Percentiles rank a stretch among this genome's conserved stretches.
phyloP scores from a whole-genome alignment of 192 early-diverging fungal species.

The Podila horticola region DNA sequence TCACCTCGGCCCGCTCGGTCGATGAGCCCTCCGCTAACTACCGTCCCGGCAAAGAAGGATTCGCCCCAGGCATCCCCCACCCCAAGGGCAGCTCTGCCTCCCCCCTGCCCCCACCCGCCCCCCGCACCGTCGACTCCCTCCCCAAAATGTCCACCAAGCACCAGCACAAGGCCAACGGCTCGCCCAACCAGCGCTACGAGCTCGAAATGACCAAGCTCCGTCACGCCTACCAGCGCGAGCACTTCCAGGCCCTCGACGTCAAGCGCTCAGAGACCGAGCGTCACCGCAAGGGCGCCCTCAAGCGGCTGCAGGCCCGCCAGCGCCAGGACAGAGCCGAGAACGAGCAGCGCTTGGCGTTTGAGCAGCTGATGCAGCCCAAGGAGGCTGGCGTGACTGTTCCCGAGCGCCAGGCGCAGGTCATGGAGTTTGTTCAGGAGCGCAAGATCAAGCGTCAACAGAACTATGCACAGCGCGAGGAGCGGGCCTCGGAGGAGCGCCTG shows the following conservation, averaged over 20 bases:
- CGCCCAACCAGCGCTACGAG: slow-evolving; percentile 40
- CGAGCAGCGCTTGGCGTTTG: slow-evolving; percentile 32
- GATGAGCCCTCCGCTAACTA: slow-evolving; percentile 46
- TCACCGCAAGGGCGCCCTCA: slow-evolving; percentile 38
- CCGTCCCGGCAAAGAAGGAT: slow-evolving; percentile 46
- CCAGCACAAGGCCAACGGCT: slow-evolving; percentile 27
- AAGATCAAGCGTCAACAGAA: slow-evolving; percentile 29
- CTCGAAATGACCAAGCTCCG: slow-evolving; percentile 51
- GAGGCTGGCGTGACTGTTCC: slow-evolving; percentile 8
- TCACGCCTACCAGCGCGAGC: slow-evolving; percentile 42
- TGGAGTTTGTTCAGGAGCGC: slow-evolving; percentile 36
- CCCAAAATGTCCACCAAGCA: slow-evolving; percentile 49
- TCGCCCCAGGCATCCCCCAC: slow-evolving; percentile 48
- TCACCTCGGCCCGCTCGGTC: slow-evolving; percentile 39
- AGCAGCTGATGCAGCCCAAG: slow-evolving; percentile 38
- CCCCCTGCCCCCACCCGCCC: slow-evolving; percentile 32
- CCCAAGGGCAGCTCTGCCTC: slow-evolving; percentile 39
- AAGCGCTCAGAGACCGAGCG: slow-evolving; percentile 17
- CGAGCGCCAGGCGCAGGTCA: slow-evolving; percentile 27
- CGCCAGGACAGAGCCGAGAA: slow-evolving; percentile 29
- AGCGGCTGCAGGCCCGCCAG: slow-evolving; percentile 30
- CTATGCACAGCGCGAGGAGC: slow-evolving; percentile 23
- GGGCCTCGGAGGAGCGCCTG: slow-evolving; percentile 27
- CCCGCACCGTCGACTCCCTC: slow-evolving; percentile 34
- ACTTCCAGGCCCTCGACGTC: slow-evolving; percentile 15